phyloP scores from a whole-genome alignment of 1,284 basidiomycete genomes.

The Trichosporon coremiiforme region DNA sequence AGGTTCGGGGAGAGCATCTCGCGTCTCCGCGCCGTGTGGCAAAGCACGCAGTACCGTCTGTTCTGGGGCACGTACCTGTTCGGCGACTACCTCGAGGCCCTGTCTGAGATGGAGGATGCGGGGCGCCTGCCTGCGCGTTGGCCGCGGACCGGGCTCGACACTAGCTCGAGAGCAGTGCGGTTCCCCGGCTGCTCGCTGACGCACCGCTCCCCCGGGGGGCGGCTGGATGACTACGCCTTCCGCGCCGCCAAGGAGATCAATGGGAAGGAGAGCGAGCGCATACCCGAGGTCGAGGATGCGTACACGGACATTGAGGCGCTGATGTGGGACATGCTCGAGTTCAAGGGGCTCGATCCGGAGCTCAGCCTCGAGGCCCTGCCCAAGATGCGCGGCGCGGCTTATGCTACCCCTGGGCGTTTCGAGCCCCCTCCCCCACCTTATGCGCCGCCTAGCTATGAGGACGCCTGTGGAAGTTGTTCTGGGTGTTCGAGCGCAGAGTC shows the following conservation, averaged over 20 bases:
- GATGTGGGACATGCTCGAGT: slow-evolving; percentile 13
- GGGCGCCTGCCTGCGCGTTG: not conserved
- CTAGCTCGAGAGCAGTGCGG: not conserved
- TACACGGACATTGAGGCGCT: slow-evolving; percentile 1
- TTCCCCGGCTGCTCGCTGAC: slow-evolving; percentile 1
- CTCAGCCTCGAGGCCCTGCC: not conserved
- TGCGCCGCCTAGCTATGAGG: not conserved
- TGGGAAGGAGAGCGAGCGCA: not conserved
- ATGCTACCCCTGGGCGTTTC: not conserved
- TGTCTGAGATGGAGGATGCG: not conserved
- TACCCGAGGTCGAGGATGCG: slow-evolving; percentile 2
- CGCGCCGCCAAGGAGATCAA: not conserved
- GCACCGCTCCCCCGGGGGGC: not conserved
- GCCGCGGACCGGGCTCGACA: not conserved
- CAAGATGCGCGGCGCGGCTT: not conserved
- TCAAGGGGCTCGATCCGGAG: not conserved
- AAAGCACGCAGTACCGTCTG: not conserved
- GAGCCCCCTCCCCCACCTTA: not conserved
- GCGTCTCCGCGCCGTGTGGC: not conserved
- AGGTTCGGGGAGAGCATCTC: not conserved
- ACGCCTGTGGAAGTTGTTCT: not conserved
- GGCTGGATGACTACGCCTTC: slow-evolving; percentile 1
- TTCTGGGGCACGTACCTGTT: slow-evolving; percentile 14
- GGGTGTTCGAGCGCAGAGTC: not conserved
- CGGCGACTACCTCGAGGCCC: not conserved